Conservation (phyloP, 306 rosid species). For the Malus sylvestris region DNA sequence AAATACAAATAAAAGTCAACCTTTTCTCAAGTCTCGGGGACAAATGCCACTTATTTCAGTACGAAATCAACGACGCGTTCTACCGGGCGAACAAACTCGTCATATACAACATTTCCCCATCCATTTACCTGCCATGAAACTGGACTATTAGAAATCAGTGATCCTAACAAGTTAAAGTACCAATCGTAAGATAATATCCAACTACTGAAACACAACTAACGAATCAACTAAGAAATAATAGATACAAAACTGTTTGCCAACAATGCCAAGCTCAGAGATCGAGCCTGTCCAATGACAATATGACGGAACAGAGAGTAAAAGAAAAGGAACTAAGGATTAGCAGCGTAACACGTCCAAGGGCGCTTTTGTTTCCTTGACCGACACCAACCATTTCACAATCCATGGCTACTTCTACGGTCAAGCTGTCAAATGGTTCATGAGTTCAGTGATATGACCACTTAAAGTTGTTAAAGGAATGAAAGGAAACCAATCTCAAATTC, state of each 20-base stretch:
- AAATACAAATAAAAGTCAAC: slow-evolving; percentile 23
- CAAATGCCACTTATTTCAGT: slow-evolving; percentile 88
- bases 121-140: slow-evolving; percentile 66
- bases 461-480: background rate
- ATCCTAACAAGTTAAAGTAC: slow-evolving; percentile 5
- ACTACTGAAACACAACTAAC: background rate
- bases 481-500: background rate
- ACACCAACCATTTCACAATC: slow-evolving; percentile 99
- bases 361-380: slow-evolving; percentile 83
- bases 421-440: slow-evolving; percentile 52
- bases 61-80: slow-evolving; percentile 83
- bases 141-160: slow-evolving; percentile 25
- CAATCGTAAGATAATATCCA: background rate
- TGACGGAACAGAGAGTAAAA: background rate
- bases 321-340: slow-evolving; percentile 38
- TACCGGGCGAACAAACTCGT: slow-evolving; percentile 76
- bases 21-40: slow-evolving; percentile 75
- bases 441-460: slow-evolving; percentile 11
- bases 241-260: background rate
- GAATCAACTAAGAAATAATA: background rate
- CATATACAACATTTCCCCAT: slow-evolving; percentile 88
- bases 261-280: background rate
- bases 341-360: slow-evolving; percentile 86
- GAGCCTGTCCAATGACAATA: background rate
- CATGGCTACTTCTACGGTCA: slow-evolving; percentile 84